Conservation (phyloP, 805 yeast genomes). For the Lipomyces oligophaga region DNA sequence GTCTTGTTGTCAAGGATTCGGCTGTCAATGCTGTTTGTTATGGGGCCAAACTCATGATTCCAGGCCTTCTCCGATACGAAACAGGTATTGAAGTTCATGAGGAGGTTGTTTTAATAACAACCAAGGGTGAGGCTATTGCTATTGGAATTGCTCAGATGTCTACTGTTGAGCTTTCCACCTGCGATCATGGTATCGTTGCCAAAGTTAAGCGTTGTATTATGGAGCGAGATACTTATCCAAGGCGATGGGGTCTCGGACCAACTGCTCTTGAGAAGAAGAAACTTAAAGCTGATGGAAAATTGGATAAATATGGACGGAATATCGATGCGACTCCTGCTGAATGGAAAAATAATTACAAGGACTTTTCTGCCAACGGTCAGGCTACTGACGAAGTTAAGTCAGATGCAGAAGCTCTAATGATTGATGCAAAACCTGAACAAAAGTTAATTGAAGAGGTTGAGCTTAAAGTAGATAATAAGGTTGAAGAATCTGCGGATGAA, state of each 20-base stretch:
- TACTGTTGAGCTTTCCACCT: slow-evolving; percentile 89
- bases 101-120: slow-evolving; percentile 96
- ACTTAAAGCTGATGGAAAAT: slow-evolving; percentile 93
- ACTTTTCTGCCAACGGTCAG: slow-evolving; percentile 50
- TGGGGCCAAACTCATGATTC: slow-evolving; percentile 98
- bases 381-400: slow-evolving; percentile 39
- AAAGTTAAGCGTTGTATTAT: slow-evolving; percentile 98
- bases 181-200: slow-evolving; percentile 98
- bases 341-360: slow-evolving; percentile 83
- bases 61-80: slow-evolving; percentile 95
- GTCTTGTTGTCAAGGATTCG: slow-evolving; percentile 90
- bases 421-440: slow-evolving; percentile 52
- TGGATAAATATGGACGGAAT: slow-evolving; percentile 90
- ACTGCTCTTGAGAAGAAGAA: slow-evolving; percentile 98
- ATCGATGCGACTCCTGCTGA: slow-evolving; percentile 91
- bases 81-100: slow-evolving; percentile 96
- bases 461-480: slow-evolving; percentile 21
- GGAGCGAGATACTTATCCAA: slow-evolving; percentile 99
- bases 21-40: slow-evolving; percentile 98
- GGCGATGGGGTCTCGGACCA: slow-evolving; percentile 99
- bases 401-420: slow-evolving; percentile 27
- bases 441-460: slow-evolving; percentile 48
- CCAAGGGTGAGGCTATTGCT: slow-evolving; percentile 99
- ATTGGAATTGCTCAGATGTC: slow-evolving; percentile 99
- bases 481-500: slow-evolving; percentile 14